A percentile compares a stretch with the other conserved stretches of the same genome.
phyloP scores from a whole-genome alignment of 2,329 filamentous ascomycete species.

The Fusarium domesticum region DNA sequence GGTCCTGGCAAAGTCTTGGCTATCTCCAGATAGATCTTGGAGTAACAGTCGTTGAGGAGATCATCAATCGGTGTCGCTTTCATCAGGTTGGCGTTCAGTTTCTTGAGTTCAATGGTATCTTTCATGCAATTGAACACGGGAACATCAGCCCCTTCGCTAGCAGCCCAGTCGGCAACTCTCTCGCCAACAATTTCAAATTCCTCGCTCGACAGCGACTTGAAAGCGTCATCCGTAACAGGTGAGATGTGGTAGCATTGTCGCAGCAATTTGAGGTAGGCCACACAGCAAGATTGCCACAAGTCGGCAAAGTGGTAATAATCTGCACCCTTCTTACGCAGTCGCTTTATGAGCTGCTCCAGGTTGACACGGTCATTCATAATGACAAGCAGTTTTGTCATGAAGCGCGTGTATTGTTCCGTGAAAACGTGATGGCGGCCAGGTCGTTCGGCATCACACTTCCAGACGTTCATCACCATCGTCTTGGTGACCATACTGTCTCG shows the following conservation, averaged over 20 bases:
- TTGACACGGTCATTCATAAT: constrained; percentile 71
- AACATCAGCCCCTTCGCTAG: constrained; percentile 37
- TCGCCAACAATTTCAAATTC: constrained; percentile 58
- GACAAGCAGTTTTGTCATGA: constrained; percentile 72
- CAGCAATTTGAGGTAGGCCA: constrained; percentile 52
- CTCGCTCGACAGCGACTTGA: constrained; percentile 52
- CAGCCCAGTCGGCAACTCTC: constrained; percentile 54
- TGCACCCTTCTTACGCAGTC: constrained; percentile 75
- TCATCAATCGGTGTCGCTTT: constrained; percentile 86
- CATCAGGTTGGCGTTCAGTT: constrained; percentile 82
- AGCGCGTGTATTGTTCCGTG: constrained; percentile 80
- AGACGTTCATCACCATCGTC: constrained; percentile 91
- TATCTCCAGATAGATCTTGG: constrained; percentile 67
- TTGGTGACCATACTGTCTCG: constrained; percentile 77
- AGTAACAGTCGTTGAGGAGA: constrained; percentile 87
- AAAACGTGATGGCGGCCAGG: constrained; percentile 89
- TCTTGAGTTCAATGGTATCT: constrained; percentile 58
- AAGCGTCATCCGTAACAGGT: constrained; percentile 50
- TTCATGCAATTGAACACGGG: constrained; percentile 53
- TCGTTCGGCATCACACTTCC: constrained; percentile 85
- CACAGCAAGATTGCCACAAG: constrained; percentile 56
- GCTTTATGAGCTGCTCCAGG: constrained; percentile 73
- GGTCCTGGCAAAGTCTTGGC: constrained; percentile 55
- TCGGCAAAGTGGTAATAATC: constrained; percentile 67
- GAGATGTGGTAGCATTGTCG: constrained; percentile 48